Percentiles rank a stretch among this genome's conserved stretches.
Conservation (phyloP, 768 basidiomycete genomes). For the Mycena chlorophos region DNA sequence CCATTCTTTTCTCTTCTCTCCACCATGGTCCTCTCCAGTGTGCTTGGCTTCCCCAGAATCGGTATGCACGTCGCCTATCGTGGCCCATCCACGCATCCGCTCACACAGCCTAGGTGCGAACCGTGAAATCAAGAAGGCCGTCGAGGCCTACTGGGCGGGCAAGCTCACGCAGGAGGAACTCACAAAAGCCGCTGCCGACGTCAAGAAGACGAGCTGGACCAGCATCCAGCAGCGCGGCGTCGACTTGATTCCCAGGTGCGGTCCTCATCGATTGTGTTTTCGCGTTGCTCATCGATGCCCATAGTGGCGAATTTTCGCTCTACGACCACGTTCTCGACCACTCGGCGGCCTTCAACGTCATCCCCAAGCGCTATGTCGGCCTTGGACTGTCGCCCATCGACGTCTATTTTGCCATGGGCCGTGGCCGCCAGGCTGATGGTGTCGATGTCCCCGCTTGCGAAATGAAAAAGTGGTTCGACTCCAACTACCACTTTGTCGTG, state of each 20-base stretch:
- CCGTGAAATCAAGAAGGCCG: slow-evolving; percentile 96
- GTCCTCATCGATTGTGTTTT: slow-evolving; percentile 17
- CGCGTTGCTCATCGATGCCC: slow-evolving; percentile 23
- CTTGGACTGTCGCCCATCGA: slow-evolving; percentile 87
- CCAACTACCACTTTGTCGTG: slow-evolving; percentile 98
- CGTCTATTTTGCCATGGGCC: slow-evolving; percentile 98
- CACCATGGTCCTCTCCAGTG: slow-evolving; percentile 77
- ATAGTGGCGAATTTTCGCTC: slow-evolving; percentile 98
- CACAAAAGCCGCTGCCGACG: slow-evolving; percentile 81
- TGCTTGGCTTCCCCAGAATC: slow-evolving; percentile 92
- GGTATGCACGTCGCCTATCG: slow-evolving; percentile 42
- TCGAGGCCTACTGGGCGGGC: slow-evolving; percentile 97
- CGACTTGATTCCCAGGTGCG: slow-evolving; percentile 88
- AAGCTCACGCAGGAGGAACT: slow-evolving; percentile 88
- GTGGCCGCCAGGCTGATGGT: slow-evolving; percentile 90
- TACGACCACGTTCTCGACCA: slow-evolving; percentile 99
- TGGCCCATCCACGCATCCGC: background rate
- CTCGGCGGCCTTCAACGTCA: slow-evolving; percentile 92
- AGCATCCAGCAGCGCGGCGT: slow-evolving; percentile 82
- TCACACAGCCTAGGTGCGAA: slow-evolving; percentile 63
- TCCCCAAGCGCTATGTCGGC: slow-evolving; percentile 90
- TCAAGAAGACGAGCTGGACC: slow-evolving; percentile 88
- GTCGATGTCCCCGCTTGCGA: slow-evolving; percentile 97
- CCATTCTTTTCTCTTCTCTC: slow-evolving; percentile 22
- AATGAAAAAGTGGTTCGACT: slow-evolving; percentile 99